These are phyloP conservation scores for Fusarium circinatum DNA, from an alignment of 2,329 filamentous ascomycete genomes.

Conservation along the genomic window DNA sequence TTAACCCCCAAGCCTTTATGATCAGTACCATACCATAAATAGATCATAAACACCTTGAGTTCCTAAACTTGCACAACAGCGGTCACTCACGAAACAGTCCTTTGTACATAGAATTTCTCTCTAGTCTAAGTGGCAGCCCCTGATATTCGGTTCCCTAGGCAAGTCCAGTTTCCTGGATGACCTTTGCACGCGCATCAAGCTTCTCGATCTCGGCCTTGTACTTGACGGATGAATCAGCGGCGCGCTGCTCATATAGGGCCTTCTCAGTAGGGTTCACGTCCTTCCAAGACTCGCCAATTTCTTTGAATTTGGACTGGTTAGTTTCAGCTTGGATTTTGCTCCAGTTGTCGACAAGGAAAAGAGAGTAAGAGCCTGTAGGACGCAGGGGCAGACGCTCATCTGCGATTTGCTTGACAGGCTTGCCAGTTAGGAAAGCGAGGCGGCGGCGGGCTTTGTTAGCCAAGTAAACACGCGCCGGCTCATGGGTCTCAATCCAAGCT, in stretches of 20 bases:
- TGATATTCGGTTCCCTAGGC: slow-evolving; percentile 29
- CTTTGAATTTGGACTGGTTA: slow-evolving; percentile 18
- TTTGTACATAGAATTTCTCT: background rate
- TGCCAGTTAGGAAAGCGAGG: slow-evolving; percentile 49
- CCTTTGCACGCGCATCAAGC: slow-evolving; percentile 46
- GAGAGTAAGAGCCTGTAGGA: slow-evolving; percentile 46
- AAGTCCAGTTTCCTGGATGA: slow-evolving; percentile 39
- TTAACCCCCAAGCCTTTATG: slow-evolving; percentile 13
- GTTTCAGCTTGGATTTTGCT: slow-evolving; percentile 36
- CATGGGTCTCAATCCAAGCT: slow-evolving; percentile 60
- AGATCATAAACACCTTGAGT: background rate
- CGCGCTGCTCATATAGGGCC: slow-evolving; percentile 51
- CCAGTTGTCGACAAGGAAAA: slow-evolving; percentile 54
- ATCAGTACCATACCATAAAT: slow-evolving; percentile 11
- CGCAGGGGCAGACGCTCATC: slow-evolving; percentile 62
- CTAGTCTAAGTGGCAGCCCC: background rate
- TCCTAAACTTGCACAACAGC: background rate
- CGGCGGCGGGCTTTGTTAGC: slow-evolving; percentile 60
- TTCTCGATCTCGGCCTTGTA: slow-evolving; percentile 37
- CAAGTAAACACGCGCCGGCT: slow-evolving; percentile 51
- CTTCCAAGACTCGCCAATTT: slow-evolving; percentile 56
- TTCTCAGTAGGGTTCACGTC: slow-evolving; percentile 54
- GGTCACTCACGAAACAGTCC: background rate
- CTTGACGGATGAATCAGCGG: slow-evolving; percentile 22
- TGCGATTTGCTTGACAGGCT: slow-evolving; percentile 49